Evolutionary conservation across 1,284 basidiomycete genomes (phyloP).

Genomic region (Rhodotorula sp.): DNA sequence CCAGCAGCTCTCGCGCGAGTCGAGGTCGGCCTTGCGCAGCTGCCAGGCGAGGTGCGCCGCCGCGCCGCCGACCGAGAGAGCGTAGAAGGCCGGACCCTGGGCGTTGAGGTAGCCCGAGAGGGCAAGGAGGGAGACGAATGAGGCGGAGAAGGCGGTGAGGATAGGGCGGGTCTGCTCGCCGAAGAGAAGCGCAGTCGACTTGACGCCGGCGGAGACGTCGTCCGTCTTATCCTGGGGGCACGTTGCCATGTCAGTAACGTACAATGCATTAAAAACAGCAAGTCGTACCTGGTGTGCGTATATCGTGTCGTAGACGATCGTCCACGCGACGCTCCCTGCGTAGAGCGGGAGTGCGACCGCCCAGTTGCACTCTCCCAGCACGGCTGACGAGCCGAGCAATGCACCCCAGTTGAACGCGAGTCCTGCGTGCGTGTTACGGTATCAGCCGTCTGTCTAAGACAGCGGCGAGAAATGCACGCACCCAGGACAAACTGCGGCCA

Average conservation of each 20-base stretch:
- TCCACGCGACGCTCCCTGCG: constrained; percentile 86
- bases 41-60: constrained; percentile 79
- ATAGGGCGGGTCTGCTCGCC: constrained; percentile 73
- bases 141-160: constrained; percentile 70
- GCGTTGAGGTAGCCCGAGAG: constrained; percentile 76
- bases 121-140: constrained; percentile 72
- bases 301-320: constrained; percentile 94
- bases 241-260: neutral
- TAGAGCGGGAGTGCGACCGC: constrained; percentile 82
- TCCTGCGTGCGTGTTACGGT: constrained; percentile 57
- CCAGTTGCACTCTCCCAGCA: constrained; percentile 82
- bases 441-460: neutral
- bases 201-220: constrained; percentile 84
- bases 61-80: constrained; percentile 69
- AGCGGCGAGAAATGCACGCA: constrained; percentile 51
- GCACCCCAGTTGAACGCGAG: constrained; percentile 98
- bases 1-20: constrained; percentile 84
- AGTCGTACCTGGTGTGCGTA: constrained; percentile 87
- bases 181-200: constrained; percentile 91
- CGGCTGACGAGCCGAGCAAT: constrained; percentile 92
- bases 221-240: constrained; percentile 79
- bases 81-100: constrained; percentile 75
- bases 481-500: constrained; percentile 96
- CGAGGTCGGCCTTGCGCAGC: constrained; percentile 67
- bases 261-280: too few relatives aligned